Base-by-base conservation (phyloP, 805 yeast genomes). In the Yarrowia bubula region DNA sequence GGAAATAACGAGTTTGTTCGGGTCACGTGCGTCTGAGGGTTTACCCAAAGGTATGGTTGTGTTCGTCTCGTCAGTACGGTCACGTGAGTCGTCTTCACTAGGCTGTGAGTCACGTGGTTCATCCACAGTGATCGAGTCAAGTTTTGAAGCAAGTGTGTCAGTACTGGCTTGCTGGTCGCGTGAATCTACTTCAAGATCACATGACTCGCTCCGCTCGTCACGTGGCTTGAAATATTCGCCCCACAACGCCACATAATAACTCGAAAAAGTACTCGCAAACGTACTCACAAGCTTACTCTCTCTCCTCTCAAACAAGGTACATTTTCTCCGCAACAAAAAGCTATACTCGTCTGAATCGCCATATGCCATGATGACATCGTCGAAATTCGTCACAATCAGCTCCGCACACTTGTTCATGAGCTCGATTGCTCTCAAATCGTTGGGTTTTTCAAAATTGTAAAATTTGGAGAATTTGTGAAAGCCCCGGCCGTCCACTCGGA, bases 311-410 rank as follows among this genome's bases (percentile, higher is more conserved):
- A 88, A 93, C 67, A 93, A 74, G 1, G 76, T 77, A n/a, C 95
- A 85, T 37, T 79, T 79, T 48, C 81, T 83, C 38, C 85, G 78
- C 62, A 95, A 76, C 5, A 93, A 82, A 74, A 93, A 93, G n/a
- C 68, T 65, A 73, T 89, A 95, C 77, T 95, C 99, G 75, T 95
- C 99, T 42, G 96, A 88, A 71, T 95, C 98, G 0, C 99, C 99
- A 73, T 88, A 95, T 0, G 97, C 96, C 74, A 92, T 68, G 9
- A 86, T 71, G 0, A 90, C 81, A 68, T 95, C 98, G 8, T 88
- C 84, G 44, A 90, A 83, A 42, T 82, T 80, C 37, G 80, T 75
- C 78, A 89, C 82, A 10, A 92, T 81, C 55, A 83, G 81, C 67
- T 74, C 70, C 0, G 98, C 98, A 3, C 96, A 86, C 2, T 81